Percentiles rank a stretch among this genome's conserved stretches.
These are phyloP conservation scores for Trichoderma sp. DNA, from an alignment of 2,329 filamentous ascomycete genomes.

Conservation along the genomic window DNA sequence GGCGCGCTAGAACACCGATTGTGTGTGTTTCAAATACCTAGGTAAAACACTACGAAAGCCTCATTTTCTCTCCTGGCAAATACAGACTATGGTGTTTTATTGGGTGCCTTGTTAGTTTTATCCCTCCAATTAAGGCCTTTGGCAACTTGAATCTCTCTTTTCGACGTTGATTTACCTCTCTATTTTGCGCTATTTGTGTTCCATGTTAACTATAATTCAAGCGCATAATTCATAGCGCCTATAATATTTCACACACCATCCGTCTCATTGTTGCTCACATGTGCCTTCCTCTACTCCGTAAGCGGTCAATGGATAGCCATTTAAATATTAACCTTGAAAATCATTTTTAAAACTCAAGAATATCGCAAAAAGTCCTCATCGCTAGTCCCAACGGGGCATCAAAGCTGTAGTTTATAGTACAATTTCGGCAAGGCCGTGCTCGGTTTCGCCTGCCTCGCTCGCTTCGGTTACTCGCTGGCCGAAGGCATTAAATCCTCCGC, in stretches of 20 bases:
- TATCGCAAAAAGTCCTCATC: neutral
- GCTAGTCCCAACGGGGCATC: neutral
- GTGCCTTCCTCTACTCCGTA: too few relatives aligned
- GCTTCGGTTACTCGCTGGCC: neutral
- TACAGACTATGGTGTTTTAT: neutral
- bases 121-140: neutral
- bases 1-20: neutral
- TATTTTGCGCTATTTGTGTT: neutral
- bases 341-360: neutral
- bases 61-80: neutral
- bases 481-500: neutral
- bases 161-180: neutral
- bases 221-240: neutral
- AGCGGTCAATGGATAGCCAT: neutral
- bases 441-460: neutral
- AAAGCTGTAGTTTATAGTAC: neutral
- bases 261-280: neutral
- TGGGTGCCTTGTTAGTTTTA: neutral
- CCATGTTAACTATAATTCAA: neutral
- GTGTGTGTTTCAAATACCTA: neutral
- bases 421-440: neutral
- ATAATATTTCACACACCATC: neutral
- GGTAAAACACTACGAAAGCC: neutral
- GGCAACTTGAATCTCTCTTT: neutral
- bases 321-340: neutral